Evolutionary conservation across 164 flowering plant species (phyloP).

Genomic region (Santalum album): DNA sequence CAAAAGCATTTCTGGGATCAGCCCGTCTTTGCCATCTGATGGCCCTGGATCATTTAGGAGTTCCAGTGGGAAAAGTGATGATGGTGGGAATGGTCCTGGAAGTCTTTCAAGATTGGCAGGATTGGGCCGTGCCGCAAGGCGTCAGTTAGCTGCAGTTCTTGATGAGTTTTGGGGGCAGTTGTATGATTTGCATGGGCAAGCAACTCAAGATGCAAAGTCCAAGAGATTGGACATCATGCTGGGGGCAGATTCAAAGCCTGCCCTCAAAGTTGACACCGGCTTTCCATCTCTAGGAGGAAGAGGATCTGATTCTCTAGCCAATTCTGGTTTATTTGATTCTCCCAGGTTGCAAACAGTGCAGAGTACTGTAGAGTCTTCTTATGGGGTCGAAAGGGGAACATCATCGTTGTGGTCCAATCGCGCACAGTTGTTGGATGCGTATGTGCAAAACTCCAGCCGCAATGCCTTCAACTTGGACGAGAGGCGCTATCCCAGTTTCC

Average conservation of each 20-base stretch:
- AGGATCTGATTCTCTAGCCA: conserved; percentile 30
- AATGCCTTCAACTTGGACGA: conserved; percentile 36
- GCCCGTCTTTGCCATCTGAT: conserved; percentile 41
- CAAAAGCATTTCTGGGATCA: conserved; percentile 25
- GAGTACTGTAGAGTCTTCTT: conserved; percentile 35
- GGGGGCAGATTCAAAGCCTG: conserved; percentile 38
- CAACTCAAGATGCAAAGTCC: conserved; percentile 60
- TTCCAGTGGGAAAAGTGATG: conserved; percentile 73
- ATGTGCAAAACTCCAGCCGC: conserved; percentile 35
- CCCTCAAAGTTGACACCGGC: conserved; percentile 34
- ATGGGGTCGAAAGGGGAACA: conserved; percentile 42
- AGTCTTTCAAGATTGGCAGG: conserved; percentile 93
- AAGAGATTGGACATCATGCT: conserved; percentile 51
- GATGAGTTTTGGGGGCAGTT: conserved; percentile 96
- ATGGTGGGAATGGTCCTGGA: conserved; percentile 63
- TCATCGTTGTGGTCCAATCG: conserved; percentile 37
- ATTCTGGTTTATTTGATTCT: conserved; percentile 36
- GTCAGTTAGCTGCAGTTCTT: conserved; percentile 68
- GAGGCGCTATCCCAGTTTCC: conserved; percentile 77
- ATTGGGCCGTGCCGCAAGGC: conserved; percentile 89
- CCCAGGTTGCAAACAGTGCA: conserved; percentile 39
- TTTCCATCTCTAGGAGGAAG: conserved; percentile 33
- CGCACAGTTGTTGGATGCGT: conserved; percentile 43
- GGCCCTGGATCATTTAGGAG: conserved; percentile 79
- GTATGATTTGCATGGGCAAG: conserved; percentile 79